phyloP scores from a whole-genome alignment of 352 stramenopile genomes.

The Globisporangium lucens region DNA sequence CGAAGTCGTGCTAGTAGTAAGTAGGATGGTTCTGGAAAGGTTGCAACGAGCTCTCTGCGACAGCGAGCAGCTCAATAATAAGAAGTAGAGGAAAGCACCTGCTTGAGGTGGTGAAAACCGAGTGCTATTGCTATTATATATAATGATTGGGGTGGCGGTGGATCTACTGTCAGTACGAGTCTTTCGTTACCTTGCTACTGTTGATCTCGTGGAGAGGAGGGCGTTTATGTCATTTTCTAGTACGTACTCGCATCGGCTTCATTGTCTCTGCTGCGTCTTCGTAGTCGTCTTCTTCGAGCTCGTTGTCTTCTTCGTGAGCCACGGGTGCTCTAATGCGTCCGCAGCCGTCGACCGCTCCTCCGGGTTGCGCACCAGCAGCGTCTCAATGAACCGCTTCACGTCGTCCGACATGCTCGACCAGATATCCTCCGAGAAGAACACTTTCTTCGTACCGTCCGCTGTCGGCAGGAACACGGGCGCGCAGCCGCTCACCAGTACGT shows the following conservation, averaged over 20 bases:
- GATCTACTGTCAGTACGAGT: not conserved
- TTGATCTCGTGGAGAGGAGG: not conserved
- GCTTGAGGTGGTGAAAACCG: not conserved
- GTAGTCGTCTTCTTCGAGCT: constrained; percentile 3
- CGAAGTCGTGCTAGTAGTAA: not conserved
- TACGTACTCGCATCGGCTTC: not conserved
- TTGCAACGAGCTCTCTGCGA: not conserved
- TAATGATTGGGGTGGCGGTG: constrained; percentile 6
- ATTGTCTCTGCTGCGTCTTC: not conserved
- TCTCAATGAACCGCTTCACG: constrained; percentile 68
- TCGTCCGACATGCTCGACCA: constrained; percentile 59
- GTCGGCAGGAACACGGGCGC: constrained; percentile 71
- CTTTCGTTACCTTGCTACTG: not conserved
- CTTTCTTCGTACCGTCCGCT: constrained; percentile 57
- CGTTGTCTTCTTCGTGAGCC: constrained; percentile 40
- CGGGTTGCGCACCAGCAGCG: constrained; percentile 70
- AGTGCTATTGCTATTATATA: constrained; percentile 9
- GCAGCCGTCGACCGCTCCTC: constrained; percentile 67
- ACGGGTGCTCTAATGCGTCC: constrained; percentile 71
- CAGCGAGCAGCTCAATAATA: not conserved
- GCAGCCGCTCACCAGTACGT: constrained; percentile 83
- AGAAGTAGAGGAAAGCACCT: not conserved
- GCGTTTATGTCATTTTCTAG: constrained; percentile 3
- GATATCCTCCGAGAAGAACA: constrained; percentile 73
- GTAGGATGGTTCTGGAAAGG: not conserved